These are phyloP conservation scores for Albatrellus sp. DNA, from an alignment of 1,284 basidiomycete species.

Conservation along the genomic window DNA sequence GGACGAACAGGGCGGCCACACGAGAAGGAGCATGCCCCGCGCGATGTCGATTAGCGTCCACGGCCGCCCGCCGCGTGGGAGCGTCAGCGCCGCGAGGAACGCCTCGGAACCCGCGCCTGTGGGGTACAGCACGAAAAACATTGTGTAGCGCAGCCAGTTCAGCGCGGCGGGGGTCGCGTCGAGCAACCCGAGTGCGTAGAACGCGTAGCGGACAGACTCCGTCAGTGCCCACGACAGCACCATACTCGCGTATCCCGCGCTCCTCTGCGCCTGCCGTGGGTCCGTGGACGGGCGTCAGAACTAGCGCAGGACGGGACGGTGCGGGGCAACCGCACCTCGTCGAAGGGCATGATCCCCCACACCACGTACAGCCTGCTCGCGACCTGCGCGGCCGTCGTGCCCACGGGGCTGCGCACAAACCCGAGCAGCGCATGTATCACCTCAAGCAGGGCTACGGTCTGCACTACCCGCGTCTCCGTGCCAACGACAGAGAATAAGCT, in stretches of 20 bases:
- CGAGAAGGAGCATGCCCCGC: constrained; percentile 55
- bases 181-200: constrained; percentile 71
- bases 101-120: constrained; percentile 88
- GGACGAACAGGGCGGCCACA: constrained; percentile 65
- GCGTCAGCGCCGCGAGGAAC: constrained; percentile 68
- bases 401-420: constrained; percentile 76
- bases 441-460: constrained; percentile 75
- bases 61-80: constrained; percentile 26
- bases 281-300: background rate
- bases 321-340: constrained; percentile 26
- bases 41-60: constrained; percentile 46
- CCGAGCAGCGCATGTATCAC: constrained; percentile 74
- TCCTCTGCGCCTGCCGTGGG: constrained; percentile 44
- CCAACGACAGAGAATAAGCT: constrained; percentile 38
- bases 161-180: constrained; percentile 28
- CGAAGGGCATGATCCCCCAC: constrained; percentile 70
- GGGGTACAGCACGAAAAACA: constrained; percentile 89
- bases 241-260: constrained; percentile 85
- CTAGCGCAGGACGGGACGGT: constrained; percentile 1
- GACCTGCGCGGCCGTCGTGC: constrained; percentile 80
- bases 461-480: constrained; percentile 55
- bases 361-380: constrained; percentile 78
- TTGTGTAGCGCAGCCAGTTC: constrained; percentile 73
- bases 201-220: constrained; percentile 87
- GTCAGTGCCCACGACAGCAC: constrained; percentile 89